Evolutionary conservation across 2,329 filamentous ascomycete genomes (phyloP).

Genomic region (Aspergillus puulaauensis): DNA sequence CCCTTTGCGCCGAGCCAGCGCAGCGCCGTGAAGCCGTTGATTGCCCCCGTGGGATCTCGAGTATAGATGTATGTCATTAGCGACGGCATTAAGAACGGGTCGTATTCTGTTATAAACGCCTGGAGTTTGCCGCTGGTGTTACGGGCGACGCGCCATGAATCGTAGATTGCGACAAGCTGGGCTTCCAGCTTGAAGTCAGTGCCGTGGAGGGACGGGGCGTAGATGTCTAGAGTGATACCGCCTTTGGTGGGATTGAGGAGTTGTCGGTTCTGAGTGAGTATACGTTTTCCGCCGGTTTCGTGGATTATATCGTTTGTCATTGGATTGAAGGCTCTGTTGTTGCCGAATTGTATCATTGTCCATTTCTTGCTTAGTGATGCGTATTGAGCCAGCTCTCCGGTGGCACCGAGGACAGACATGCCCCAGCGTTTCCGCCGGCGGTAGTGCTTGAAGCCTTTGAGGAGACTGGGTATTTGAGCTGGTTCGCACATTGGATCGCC

Average conservation of each 20-base stretch:
- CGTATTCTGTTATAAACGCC: constrained; percentile 44
- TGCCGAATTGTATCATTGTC: constrained; percentile 41
- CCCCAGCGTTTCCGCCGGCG: constrained; percentile 30
- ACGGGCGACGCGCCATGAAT: constrained; percentile 38
- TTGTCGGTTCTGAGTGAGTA: constrained; percentile 37
- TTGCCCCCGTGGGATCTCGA: constrained; percentile 24
- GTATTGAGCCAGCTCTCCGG: constrained; percentile 32
- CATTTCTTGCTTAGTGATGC: constrained; percentile 20
- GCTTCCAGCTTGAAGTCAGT: constrained; percentile 31
- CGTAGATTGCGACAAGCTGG: constrained; percentile 36
- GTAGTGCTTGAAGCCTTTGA: constrained; percentile 38
- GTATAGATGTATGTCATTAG: constrained; percentile 46
- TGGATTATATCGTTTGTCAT: constrained; percentile 39
- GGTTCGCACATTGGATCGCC: constrained; percentile 41
- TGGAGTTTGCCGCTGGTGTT: constrained; percentile 28
- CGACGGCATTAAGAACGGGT: constrained; percentile 38
- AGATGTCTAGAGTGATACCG: constrained; percentile 34
- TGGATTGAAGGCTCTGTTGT: constrained; percentile 42
- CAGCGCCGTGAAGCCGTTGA: constrained; percentile 42
- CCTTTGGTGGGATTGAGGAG: constrained; percentile 37
- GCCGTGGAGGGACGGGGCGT: constrained; percentile 30
- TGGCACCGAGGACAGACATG: constrained; percentile 39
- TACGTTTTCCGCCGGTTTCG: constrained; percentile 37
- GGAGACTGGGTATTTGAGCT: constrained; percentile 22
- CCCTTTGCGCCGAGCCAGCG: constrained; percentile 35